phyloP scores from a whole-genome alignment of 2,329 filamentous ascomycete genomes.

The Daldinia eschscholtzii region DNA sequence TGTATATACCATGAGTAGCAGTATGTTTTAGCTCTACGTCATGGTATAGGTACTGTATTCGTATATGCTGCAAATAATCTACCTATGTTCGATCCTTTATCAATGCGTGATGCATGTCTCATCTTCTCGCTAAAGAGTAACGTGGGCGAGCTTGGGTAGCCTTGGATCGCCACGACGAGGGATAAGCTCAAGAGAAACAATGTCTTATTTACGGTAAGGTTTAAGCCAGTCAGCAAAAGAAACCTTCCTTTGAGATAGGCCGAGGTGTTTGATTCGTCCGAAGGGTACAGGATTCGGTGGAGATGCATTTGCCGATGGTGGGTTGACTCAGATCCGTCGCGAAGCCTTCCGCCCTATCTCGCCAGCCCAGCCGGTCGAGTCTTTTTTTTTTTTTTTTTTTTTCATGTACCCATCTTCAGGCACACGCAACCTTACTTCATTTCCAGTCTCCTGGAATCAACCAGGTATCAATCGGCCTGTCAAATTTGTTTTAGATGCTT shows the following conservation, averaged over 20 bases:
- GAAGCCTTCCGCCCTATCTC: conserved; percentile 37
- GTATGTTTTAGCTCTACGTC: no score
- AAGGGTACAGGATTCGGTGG: conserved; percentile 34
- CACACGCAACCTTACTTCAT: conserved; percentile 20
- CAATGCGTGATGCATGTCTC: conserved; percentile 38
- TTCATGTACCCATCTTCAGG: conserved; percentile 21
- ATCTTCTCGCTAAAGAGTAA: conserved; percentile 19
- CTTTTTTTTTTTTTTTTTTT: neutral
- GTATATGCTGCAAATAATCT: conserved; percentile 20
- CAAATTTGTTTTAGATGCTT: conserved; percentile 9
- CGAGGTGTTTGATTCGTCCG: conserved; percentile 36
- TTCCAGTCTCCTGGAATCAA: conserved; percentile 37
- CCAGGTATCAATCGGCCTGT: conserved; percentile 24
- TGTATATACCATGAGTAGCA: conserved; percentile 27
- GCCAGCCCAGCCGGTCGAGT: conserved; percentile 17
- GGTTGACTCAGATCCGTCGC: conserved; percentile 43
- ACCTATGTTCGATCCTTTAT: conserved; percentile 32
- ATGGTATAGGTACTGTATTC: conserved; percentile 19
- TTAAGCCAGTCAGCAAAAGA: conserved; percentile 29
- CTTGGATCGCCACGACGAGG: conserved; percentile 24
- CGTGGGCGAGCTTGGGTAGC: conserved; percentile 13
- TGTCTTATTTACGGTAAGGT: conserved; percentile 19
- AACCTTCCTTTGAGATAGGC: conserved; percentile 12
- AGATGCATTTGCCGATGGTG: conserved; percentile 44
- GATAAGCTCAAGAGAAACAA: conserved; percentile 23